Evolutionary conservation across 805 yeast species (phyloP).

Genomic region (Saccharomycopsis sp.): DNA sequence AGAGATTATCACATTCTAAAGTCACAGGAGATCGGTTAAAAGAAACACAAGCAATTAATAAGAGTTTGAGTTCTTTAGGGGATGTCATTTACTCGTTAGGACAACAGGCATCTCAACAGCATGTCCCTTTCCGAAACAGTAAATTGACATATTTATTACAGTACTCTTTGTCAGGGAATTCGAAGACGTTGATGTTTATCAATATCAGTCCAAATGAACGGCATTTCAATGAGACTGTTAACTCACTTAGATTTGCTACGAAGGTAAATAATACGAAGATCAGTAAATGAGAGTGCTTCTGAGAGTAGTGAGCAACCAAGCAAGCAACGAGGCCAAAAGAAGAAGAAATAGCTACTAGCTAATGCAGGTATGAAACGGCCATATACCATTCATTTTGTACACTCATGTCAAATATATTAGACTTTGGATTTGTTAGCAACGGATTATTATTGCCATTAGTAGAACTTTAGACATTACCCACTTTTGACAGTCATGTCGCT

Average conservation of each 20-base stretch:
- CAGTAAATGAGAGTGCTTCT: conserved; percentile 5
- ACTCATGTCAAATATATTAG: no score
- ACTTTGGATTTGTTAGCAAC: no score
- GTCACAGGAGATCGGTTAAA: conserved; percentile 73
- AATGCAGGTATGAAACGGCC: no score
- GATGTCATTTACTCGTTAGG: conserved; percentile 78
- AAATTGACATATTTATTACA: conserved; percentile 83
- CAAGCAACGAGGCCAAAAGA: no score
- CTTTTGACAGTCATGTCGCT: no score
- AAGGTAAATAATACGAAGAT: conserved; percentile 59
- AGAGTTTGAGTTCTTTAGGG: conserved; percentile 79
- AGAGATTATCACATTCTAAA: conserved; percentile 67
- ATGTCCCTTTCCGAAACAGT: conserved; percentile 91
- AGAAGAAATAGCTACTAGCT: no score
- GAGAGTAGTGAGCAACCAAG: no score
- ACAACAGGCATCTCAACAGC: conserved; percentile 36
- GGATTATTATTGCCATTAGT: no score
- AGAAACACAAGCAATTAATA: conserved; percentile 87
- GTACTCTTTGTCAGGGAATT: conserved; percentile 74
- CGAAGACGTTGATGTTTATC: conserved; percentile 91
- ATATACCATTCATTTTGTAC: no score
- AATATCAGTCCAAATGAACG: conserved; percentile 63
- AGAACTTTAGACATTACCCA: no score
- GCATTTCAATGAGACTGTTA: conserved; percentile 71
- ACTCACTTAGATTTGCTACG: conserved; percentile 83